Conservation (phyloP, 2,329 filamentous ascomycete genomes). For the Zelopaecilomyces penicillatus region DNA sequence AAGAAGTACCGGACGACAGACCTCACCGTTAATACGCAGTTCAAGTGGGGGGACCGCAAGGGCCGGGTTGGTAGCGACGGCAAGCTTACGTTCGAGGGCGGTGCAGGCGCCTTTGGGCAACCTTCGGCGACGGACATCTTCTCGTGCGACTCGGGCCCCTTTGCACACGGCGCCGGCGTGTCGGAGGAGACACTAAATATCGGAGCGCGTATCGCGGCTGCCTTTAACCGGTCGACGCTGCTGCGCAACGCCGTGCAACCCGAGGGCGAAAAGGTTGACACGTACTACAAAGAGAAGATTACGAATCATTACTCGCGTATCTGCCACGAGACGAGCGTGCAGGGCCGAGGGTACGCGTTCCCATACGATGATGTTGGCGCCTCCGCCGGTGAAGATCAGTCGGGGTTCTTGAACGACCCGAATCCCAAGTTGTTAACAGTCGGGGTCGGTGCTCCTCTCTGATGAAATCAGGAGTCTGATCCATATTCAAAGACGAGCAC, state of each 20-base stretch:
- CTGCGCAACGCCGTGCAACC: constrained; percentile 44
- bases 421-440: constrained; percentile 48
- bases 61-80: constrained; percentile 31
- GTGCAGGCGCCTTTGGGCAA: constrained; percentile 37
- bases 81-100: constrained; percentile 30
- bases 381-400: constrained; percentile 47
- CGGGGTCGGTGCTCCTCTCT: constrained; percentile 38
- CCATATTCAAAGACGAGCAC: too few species aligned
- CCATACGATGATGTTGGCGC: constrained; percentile 63
- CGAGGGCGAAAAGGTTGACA: constrained; percentile 35
- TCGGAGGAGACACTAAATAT: constrained; percentile 49
- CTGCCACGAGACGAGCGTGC: constrained; percentile 51
- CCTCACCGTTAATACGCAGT: constrained; percentile 47
- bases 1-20: constrained; percentile 34
- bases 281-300: constrained; percentile 44
- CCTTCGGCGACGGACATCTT: constrained; percentile 43
- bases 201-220: constrained; percentile 65
- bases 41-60: constrained; percentile 38
- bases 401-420: constrained; percentile 51
- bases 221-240: constrained; percentile 66
- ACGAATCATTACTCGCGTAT: constrained; percentile 63
- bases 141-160: constrained; percentile 48
- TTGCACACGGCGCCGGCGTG: constrained; percentile 35
- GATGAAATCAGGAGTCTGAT: not conserved
- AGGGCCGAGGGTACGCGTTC: constrained; percentile 59